Conservation (phyloP, 139 green algal species). For the Desmodesmus armatus region DNA sequence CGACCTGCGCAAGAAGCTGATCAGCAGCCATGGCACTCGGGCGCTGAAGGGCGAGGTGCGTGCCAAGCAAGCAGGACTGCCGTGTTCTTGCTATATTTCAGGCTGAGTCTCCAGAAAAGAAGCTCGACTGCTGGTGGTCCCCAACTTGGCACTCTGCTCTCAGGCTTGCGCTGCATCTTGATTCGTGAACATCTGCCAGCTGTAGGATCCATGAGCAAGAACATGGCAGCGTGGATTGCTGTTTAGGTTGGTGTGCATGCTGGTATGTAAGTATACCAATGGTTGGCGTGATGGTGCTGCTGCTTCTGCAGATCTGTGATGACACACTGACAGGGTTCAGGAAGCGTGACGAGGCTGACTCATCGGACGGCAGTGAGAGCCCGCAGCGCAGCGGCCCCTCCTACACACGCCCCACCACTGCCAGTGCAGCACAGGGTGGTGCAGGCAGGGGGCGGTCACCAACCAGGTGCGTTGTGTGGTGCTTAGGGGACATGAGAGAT, state of each 20-base stretch:
- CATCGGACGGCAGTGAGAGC: neutral
- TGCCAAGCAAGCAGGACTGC: neutral
- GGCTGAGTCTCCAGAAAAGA: no score
- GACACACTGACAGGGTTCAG: constrained; percentile 58
- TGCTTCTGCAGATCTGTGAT: constrained; percentile 54
- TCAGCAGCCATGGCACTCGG: constrained; percentile 41
- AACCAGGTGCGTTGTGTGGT: no score
- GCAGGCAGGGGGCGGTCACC: neutral
- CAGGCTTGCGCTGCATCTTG: no score
- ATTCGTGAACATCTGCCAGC: no score
- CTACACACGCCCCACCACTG: constrained; percentile 10
- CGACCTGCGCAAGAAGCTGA: constrained; percentile 62
- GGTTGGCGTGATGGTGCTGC: neutral
- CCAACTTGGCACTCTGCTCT: no score
- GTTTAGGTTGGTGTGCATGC: neutral
- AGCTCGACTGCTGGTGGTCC: no score
- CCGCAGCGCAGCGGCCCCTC: neutral
- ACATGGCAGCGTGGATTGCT: neutral
- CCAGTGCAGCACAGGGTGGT: neutral
- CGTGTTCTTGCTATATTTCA: no score
- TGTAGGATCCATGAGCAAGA: no score
- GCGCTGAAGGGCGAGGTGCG: constrained; percentile 22
- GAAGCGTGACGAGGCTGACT: neutral
- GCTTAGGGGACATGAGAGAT: no score
- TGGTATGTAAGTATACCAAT: neutral